phyloP scores from a whole-genome alignment of 2,329 filamentous ascomycete species.

The Talaromyces sp. region DNA sequence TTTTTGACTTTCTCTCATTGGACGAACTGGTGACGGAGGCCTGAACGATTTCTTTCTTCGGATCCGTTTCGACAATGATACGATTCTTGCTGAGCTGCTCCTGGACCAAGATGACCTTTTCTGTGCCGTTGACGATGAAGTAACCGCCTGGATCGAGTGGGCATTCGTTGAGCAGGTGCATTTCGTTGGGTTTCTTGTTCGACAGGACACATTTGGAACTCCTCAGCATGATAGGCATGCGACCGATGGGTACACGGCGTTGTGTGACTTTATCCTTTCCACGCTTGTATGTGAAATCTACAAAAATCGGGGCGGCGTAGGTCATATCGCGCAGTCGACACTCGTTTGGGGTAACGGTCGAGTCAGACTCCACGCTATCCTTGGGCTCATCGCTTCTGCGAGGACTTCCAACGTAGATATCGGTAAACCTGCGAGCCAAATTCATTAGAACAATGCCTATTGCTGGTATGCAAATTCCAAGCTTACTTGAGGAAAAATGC shows the following conservation, averaged over 20 bases:
- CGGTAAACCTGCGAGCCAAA: conserved; percentile 57
- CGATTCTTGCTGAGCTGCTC: conserved; percentile 99
- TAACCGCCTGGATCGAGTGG: conserved; percentile 95
- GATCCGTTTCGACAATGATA: conserved; percentile 90
- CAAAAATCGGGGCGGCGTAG: conserved; percentile 91
- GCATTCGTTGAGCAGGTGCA: conserved; percentile 92
- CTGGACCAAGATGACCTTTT: conserved; percentile 98
- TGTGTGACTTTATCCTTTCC: conserved; percentile 73
- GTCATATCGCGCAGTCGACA: conserved; percentile 95
- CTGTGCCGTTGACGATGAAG: conserved; percentile 95
- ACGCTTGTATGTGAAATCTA: conserved; percentile 86
- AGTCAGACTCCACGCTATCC: conserved; percentile 41
- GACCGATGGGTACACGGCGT: conserved; percentile 69
- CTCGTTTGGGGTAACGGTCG: conserved; percentile 82
- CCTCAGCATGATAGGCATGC: conserved; percentile 94
- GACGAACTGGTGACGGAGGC: conserved; percentile 98
- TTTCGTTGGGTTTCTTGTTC: conserved; percentile 78
- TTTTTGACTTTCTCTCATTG: conserved; percentile 96
- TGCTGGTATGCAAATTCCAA: not conserved
- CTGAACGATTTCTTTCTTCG: conserved; percentile 88
- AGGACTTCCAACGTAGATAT: conserved; percentile 82
- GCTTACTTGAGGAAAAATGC: conserved; percentile 79
- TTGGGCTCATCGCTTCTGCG: conserved; percentile 73
- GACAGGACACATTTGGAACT: conserved; percentile 88
- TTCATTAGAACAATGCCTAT: not conserved